Conservation (phyloP, 1,139 yeast species). For the Zygosaccharomyces sapae region DNA sequence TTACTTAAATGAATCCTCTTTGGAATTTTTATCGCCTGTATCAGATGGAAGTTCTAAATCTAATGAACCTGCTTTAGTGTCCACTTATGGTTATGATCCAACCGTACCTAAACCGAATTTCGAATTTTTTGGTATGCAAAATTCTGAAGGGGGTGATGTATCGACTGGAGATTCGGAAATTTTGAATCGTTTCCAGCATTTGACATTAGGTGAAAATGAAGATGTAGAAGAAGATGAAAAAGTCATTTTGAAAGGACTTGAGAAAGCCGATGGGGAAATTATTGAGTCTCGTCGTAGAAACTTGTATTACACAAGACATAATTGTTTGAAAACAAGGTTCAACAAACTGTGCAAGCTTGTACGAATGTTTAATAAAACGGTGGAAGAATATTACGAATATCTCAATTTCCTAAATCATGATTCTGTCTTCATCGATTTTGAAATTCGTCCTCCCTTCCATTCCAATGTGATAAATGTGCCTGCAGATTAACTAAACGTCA, state of each 20-base stretch:
- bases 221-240: slow-evolving; percentile 1
- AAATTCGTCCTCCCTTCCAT: slow-evolving; percentile 15
- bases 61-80: slow-evolving; percentile 4
- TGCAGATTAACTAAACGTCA: neutral
- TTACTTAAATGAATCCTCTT: slow-evolving; percentile 5
- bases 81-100: slow-evolving; percentile 5
- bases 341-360: slow-evolving; percentile 17
- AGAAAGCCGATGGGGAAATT: neutral
- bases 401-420: slow-evolving; percentile 21
- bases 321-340: slow-evolving; percentile 20
- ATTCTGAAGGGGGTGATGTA: neutral
- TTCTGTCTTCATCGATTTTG: slow-evolving; percentile 27
- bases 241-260: slow-evolving; percentile 6
- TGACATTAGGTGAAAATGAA: slow-evolving; percentile 3
- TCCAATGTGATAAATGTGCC: slow-evolving; percentile 1
- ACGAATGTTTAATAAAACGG: slow-evolving; percentile 22
- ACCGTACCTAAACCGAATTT: slow-evolving; percentile 8
- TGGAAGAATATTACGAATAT: slow-evolving; percentile 26
- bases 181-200: slow-evolving; percentile 2
- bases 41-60: slow-evolving; percentile 4
- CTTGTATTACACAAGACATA: slow-evolving; percentile 7
- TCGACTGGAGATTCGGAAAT: slow-evolving; percentile 7
- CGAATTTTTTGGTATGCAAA: neutral
- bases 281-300: slow-evolving; percentile 1
- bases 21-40: slow-evolving; percentile 1